Conservation (phyloP, 2,329 filamentous ascomycete species). For the Tolypocladium endophyticum region DNA sequence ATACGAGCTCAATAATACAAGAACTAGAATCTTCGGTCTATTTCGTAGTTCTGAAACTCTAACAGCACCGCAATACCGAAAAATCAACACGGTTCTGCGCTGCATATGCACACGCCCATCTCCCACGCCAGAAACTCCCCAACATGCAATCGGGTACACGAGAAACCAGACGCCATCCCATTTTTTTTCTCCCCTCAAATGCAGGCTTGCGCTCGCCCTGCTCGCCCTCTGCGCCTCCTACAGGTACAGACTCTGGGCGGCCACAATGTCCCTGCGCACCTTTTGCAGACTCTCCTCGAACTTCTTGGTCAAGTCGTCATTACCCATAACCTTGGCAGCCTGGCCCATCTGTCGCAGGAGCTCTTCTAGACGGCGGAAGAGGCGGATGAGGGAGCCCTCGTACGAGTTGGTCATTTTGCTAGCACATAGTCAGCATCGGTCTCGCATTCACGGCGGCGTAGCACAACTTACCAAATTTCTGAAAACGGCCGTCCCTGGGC, state of each 20-base stretch:
- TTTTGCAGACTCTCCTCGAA: slow-evolving; percentile 80
- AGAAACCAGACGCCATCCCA: neutral
- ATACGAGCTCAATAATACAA: neutral
- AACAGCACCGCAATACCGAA: neutral
- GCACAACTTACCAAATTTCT: slow-evolving; percentile 74
- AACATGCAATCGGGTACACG: neutral
- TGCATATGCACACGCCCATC: neutral
- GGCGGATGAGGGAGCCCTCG: slow-evolving; percentile 89
- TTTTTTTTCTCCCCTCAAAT: neutral
- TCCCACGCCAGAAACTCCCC: neutral
- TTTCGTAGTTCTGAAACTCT: neutral
- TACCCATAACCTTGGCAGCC: slow-evolving; percentile 96
- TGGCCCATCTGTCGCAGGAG: slow-evolving; percentile 90
- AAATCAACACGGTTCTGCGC: neutral
- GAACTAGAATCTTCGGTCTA: neutral
- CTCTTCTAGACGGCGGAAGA: slow-evolving; percentile 93
- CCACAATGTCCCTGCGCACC: slow-evolving; percentile 87
- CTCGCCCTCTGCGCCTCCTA: slow-evolving; percentile 25
- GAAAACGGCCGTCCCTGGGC: slow-evolving; percentile 81
- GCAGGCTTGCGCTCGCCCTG: neutral
- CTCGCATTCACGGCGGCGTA: neutral
- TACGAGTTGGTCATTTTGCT: slow-evolving; percentile 99
- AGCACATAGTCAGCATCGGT: neutral
- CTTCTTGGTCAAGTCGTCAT: slow-evolving; percentile 82
- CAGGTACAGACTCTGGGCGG: slow-evolving; percentile 86